Conservation (phyloP, 345 rosid species). For the Murraya koenigii region DNA sequence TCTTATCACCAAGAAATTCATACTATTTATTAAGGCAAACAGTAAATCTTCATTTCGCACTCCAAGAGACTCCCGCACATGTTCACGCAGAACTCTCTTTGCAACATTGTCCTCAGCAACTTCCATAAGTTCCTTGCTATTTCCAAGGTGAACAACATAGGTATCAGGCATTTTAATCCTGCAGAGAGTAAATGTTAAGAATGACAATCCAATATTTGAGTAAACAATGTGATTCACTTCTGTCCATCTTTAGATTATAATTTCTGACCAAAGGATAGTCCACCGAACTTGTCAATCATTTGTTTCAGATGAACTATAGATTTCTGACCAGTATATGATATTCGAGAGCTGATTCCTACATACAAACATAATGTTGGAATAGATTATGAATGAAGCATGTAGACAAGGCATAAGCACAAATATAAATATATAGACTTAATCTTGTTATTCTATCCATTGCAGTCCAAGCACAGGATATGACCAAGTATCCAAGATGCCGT, state of each 20-base stretch:
- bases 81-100: slow-evolving; percentile 73
- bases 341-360: not conserved
- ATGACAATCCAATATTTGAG: not conserved
- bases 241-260: not conserved
- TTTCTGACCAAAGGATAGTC: not conserved
- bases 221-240: not conserved
- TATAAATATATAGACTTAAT: not conserved
- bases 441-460: not conserved
- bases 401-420: not conserved
- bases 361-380: not conserved
- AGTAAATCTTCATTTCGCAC: slow-evolving; percentile 69
- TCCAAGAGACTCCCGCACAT: slow-evolving; percentile 88
- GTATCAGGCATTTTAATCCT: slow-evolving; percentile 94
- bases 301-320: not conserved
- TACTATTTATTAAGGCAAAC: slow-evolving; percentile 86
- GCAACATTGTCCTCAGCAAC: slow-evolving; percentile 84
- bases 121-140: slow-evolving; percentile 92
- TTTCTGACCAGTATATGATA: not conserved
- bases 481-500: not conserved
- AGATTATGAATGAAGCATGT: not conserved
- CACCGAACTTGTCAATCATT: not conserved
- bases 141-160: slow-evolving; percentile 89
- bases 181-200: slow-evolving; percentile 14
- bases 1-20: slow-evolving; percentile 9
- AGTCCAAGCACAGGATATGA: not conserved